Evolutionary conservation across 1,284 basidiomycete genomes (phyloP).

Genomic region (Xerocomus minutiporus): DNA sequence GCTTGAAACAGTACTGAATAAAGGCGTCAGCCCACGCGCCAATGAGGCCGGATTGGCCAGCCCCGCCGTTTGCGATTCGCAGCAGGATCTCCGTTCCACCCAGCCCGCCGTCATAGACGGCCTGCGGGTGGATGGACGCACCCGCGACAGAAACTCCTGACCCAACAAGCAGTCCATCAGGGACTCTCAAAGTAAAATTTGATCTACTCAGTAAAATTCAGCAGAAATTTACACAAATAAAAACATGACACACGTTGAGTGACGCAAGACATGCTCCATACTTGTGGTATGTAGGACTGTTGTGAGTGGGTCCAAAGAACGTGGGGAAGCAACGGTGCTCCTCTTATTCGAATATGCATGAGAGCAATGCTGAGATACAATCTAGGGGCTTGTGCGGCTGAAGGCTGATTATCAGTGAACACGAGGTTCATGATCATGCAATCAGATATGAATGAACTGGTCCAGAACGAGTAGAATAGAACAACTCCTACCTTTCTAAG

Average conservation of each 20-base stretch:
- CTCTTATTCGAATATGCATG: background rate
- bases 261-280: slow-evolving; percentile 7
- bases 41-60: slow-evolving; percentile 46
- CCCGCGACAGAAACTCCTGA: slow-evolving; percentile 2
- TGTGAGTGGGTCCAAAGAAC: background rate
- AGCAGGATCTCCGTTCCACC: slow-evolving; percentile 28
- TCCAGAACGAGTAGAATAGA: slow-evolving; percentile 8
- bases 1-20: slow-evolving; percentile 35
- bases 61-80: slow-evolving; percentile 46
- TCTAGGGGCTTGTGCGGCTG: background rate
- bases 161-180: slow-evolving; percentile 2
- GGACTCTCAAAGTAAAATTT: background rate
- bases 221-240: background rate
- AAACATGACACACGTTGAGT: slow-evolving; percentile 1
- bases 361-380: background rate
- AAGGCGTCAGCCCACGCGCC: slow-evolving; percentile 43
- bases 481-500: slow-evolving; percentile 1
- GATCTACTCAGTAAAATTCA: slow-evolving; percentile 9
- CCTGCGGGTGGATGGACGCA: slow-evolving; percentile 12
- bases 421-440: background rate
- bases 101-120: slow-evolving; percentile 18
- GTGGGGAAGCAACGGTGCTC: background rate
- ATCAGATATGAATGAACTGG: slow-evolving; percentile 3
- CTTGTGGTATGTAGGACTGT: background rate
- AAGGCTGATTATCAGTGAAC: background rate